These are phyloP conservation scores for Lasiosphaeria hispida DNA, from an alignment of 495 filamentous ascomycete genomes.

Conservation along the genomic window DNA sequence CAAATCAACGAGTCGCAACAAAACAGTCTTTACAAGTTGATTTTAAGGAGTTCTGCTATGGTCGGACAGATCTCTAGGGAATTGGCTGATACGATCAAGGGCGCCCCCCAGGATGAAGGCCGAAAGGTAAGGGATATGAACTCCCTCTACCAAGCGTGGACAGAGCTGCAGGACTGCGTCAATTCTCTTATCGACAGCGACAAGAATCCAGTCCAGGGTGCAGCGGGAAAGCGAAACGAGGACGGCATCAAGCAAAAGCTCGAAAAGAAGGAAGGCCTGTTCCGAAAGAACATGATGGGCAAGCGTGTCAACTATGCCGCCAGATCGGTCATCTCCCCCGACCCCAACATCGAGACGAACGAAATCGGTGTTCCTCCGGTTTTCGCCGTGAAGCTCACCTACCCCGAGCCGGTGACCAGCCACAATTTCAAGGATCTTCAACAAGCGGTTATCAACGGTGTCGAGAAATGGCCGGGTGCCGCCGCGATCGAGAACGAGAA, in stretches of 20 bases:
- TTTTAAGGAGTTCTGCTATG: conserved; percentile 65
- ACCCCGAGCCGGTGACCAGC: conserved; percentile 93
- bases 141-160: conserved; percentile 58
- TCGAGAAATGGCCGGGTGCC: conserved; percentile 91
- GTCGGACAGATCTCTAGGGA: conserved; percentile 76
- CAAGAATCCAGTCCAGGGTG: conserved; percentile 73
- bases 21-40: conserved; percentile 78
- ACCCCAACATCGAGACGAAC: conserved; percentile 97
- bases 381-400: conserved; percentile 94
- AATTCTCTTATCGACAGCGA: conserved; percentile 88
- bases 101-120: conserved; percentile 43
- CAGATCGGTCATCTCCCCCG: conserved; percentile 95
- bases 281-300: conserved; percentile 99
- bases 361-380: conserved; percentile 98
- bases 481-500: conserved; percentile 92
- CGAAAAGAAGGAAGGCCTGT: conserved; percentile 98
- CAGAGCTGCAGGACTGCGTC: conserved; percentile 80
- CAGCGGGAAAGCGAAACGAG: conserved; percentile 64
- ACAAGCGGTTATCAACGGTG: conserved; percentile 91
- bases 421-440: conserved; percentile 96
- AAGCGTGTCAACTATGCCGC: conserved; percentile 99
- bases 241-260: conserved; percentile 96
- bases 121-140: conserved; percentile 39
- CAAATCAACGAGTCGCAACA: conserved; percentile 80
- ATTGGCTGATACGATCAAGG: conserved; percentile 43